phyloP scores from a whole-genome alignment of 2,329 filamentous ascomycete genomes.

The Cladosporium sp. region DNA sequence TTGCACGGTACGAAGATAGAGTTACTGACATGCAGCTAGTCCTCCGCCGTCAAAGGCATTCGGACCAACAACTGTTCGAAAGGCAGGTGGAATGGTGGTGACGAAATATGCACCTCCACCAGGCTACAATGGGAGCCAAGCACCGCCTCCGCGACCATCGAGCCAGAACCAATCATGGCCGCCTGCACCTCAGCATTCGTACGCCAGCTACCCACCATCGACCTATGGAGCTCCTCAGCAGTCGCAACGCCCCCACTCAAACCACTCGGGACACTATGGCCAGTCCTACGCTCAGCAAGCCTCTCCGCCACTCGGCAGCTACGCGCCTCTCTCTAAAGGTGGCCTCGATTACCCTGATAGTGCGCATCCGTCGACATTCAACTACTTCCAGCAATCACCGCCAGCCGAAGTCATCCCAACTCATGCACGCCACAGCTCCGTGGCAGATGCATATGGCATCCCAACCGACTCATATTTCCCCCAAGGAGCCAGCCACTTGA shows the following conservation, averaged over 20 bases:
- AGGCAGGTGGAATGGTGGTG: conserved; percentile 46
- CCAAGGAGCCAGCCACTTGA: neutral
- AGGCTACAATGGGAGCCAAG: conserved; percentile 40
- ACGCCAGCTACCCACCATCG: conserved; percentile 19
- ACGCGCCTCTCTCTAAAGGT: neutral
- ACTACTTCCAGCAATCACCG: conserved; percentile 14
- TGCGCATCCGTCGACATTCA: conserved; percentile 3
- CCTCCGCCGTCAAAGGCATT: conserved; percentile 42
- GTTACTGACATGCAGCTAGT: conserved; percentile 20
- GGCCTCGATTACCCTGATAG: neutral
- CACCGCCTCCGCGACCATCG: conserved; percentile 22
- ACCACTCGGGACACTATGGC: conserved; percentile 11
- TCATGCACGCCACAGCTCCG: conserved; percentile 5
- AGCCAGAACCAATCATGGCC: conserved; percentile 27
- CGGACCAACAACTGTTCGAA: conserved; percentile 33
- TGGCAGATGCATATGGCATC: neutral
- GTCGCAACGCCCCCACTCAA: conserved; percentile 16
- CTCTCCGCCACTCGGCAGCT: conserved; percentile 10
- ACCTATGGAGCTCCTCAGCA: conserved; percentile 10
- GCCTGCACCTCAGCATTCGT: conserved; percentile 21
- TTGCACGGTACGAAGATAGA: neutral
- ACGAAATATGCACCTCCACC: conserved; percentile 52
- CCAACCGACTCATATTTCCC: conserved; percentile 9
- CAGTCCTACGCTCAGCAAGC: conserved; percentile 6
- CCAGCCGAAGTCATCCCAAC: conserved; percentile 1